Evolutionary conservation across 2,329 filamentous ascomycete genomes (phyloP), one percentile per base, ranked within the genome.

Genomic region (Geosmithia putterillii): DNA sequence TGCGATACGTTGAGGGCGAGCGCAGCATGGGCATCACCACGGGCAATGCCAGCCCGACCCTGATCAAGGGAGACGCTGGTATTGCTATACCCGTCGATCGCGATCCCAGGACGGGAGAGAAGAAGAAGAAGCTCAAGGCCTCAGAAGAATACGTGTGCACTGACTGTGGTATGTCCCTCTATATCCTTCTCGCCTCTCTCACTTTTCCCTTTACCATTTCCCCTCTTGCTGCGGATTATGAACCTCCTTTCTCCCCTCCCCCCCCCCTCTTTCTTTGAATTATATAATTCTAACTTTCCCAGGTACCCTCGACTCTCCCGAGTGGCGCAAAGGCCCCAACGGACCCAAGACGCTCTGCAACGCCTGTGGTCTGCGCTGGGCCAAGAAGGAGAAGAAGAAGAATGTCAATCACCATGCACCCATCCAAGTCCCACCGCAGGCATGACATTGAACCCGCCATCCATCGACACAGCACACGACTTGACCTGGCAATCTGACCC

Each of bases 341-440:
- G 90, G 90, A 2, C 89, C 89, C 1, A 95, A 96, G 63, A 95
- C 90, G 8, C 67, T 96, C 12, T 96, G 90, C 63, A 96, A 96
- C 65, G 90, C 90, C 7, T 96, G 90, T 58, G 90, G 90, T 34
- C 65, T 83, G 23, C 70, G 79, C 42, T 83, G 79, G 79, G 79
- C 79, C 15, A 79, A 85, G 75, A 88, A 86, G 57, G 86, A 92
- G 57, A 92, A 92, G 70, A 90, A 87, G 57, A 62, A 57, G 38
- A 57, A 54, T 45, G 14, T 46, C 18, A 50, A 46, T 38, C 20
- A 44, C 32, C 38, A 42, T 36, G 42, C 45, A 22, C 20, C 41
- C n/a, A 36, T 38, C 25, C 25, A 42, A 9, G 40, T 17, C 5
- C 23, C 32, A 14, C 40, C 15, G 15, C 28, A 32, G 6, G 5